These are phyloP conservation scores for Microdochium nivale DNA, from an alignment of 2,329 filamentous ascomycete species.

Conservation along the genomic window DNA sequence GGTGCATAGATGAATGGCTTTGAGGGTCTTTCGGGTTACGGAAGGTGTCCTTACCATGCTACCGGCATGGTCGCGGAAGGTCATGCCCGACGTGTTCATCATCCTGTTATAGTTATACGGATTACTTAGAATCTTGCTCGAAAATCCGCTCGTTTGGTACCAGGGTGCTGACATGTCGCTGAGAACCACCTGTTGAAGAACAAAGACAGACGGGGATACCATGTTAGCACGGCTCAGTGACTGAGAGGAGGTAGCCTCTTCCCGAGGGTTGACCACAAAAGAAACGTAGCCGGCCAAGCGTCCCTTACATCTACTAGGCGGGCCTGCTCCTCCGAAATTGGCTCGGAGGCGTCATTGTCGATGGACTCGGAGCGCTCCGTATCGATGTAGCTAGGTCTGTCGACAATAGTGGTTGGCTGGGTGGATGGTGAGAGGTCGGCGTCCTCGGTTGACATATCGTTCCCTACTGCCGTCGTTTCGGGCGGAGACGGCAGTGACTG, in stretches of 20 bases:
- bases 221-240: too few species aligned
- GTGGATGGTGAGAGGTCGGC: slow-evolving; percentile 1
- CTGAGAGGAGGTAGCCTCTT: too few species aligned
- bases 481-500: neutral
- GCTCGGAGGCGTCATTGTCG: slow-evolving; percentile 16
- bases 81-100: slow-evolving; percentile 95
- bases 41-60: slow-evolving; percentile 90
- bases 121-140: slow-evolving; percentile 87
- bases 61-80: slow-evolving; percentile 79
- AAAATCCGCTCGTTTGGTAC: slow-evolving; percentile 70
- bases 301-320: slow-evolving; percentile 60
- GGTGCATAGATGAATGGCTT: too few species aligned
- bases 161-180: slow-evolving; percentile 99
- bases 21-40: too few species aligned
- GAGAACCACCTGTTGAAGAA: slow-evolving; percentile 59
- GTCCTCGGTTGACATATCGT: slow-evolving; percentile 6
- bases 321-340: slow-evolving; percentile 24
- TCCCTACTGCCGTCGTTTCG: neutral
- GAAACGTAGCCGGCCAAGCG: slow-evolving; percentile 12
- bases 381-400: slow-evolving; percentile 56
- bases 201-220: neutral
- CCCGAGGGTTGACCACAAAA: too few species aligned
- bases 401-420: slow-evolving; percentile 17
- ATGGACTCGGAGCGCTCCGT: slow-evolving; percentile 42
- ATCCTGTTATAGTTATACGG: slow-evolving; percentile 91